These are phyloP conservation scores for Zarea fungicola DNA, from an alignment of 2,329 filamentous ascomycete species.

Conservation along the genomic window DNA sequence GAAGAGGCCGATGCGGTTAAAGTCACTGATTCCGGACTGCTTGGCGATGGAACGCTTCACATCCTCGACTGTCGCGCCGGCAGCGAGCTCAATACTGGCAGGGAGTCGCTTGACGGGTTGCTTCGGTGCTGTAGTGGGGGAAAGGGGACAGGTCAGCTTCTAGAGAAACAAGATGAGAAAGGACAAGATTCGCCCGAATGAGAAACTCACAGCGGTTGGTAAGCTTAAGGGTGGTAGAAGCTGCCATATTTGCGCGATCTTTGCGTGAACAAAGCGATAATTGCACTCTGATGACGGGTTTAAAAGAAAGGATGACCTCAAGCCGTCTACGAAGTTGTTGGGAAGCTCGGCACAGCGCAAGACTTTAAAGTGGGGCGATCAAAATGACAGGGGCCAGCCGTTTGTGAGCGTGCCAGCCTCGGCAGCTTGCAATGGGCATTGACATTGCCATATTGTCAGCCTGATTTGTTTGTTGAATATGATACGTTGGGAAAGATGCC, in stretches of 20 bases:
- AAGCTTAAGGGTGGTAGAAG: constrained; percentile 36
- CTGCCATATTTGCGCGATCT: constrained; percentile 23
- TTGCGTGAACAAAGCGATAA: neutral
- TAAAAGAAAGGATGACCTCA: neutral
- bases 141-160: neutral
- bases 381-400: neutral
- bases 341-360: constrained; percentile 7
- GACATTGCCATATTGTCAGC: too few species aligned
- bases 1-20: constrained; percentile 58
- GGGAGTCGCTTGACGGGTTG: constrained; percentile 52
- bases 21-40: constrained; percentile 46
- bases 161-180: neutral
- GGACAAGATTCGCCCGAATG: neutral
- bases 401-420: neutral
- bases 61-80: constrained; percentile 53
- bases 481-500: too few species aligned
- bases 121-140: constrained; percentile 34
- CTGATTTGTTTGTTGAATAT: too few species aligned
- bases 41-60: constrained; percentile 52
- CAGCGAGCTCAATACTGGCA: constrained; percentile 41
- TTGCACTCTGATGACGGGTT: neutral
- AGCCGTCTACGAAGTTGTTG: constrained; percentile 11
- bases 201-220: constrained; percentile 34
- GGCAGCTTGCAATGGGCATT: too few species aligned
- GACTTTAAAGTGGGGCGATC: constrained; percentile 6